Conservation (phyloP, 768 basidiomycete species). For the Kockovaella imperatae region DNA sequence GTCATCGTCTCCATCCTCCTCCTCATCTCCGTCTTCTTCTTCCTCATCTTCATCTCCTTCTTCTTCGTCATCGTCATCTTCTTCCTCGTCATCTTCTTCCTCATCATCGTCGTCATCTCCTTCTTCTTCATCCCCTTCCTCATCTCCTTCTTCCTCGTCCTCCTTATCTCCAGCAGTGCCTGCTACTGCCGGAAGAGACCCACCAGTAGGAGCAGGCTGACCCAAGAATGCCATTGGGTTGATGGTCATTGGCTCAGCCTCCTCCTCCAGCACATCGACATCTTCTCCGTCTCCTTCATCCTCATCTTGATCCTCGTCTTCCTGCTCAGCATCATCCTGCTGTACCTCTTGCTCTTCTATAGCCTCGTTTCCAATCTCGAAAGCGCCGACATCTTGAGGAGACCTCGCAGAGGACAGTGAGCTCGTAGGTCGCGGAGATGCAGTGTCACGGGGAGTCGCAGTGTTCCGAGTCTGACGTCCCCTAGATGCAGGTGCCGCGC, state of each 20-base stretch:
- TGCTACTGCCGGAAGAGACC: not conserved
- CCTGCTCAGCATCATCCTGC: slow-evolving; percentile 1
- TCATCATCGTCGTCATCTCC: slow-evolving; percentile 9
- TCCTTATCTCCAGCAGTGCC: slow-evolving; percentile 1
- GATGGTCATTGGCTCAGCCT: too few species aligned
- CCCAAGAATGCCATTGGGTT: too few species aligned
- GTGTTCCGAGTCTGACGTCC: too few species aligned
- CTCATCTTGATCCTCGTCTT: slow-evolving; percentile 1
- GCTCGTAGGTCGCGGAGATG: too few species aligned
- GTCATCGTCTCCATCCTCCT: not conserved
- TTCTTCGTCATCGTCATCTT: slow-evolving; percentile 5
- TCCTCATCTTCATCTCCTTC: not conserved
- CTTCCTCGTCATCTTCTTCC: slow-evolving; percentile 1
- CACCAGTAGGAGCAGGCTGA: not conserved
- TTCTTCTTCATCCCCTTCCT: slow-evolving; percentile 4
- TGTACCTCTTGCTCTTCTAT: slow-evolving; percentile 4
- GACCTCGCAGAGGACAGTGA: too few species aligned
- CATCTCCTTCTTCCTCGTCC: slow-evolving; percentile 2
- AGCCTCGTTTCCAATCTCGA: too few species aligned
- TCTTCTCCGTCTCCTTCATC: slow-evolving; percentile 5
- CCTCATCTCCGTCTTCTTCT: not conserved
- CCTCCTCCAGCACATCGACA: slow-evolving; percentile 4
- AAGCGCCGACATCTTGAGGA: too few species aligned
- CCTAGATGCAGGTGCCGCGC: too few species aligned
- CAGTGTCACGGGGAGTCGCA: too few species aligned